These are phyloP conservation scores for Calonectria multiphialidica DNA, from an alignment of 2,329 filamentous ascomycete genomes.

Conservation along the genomic window DNA sequence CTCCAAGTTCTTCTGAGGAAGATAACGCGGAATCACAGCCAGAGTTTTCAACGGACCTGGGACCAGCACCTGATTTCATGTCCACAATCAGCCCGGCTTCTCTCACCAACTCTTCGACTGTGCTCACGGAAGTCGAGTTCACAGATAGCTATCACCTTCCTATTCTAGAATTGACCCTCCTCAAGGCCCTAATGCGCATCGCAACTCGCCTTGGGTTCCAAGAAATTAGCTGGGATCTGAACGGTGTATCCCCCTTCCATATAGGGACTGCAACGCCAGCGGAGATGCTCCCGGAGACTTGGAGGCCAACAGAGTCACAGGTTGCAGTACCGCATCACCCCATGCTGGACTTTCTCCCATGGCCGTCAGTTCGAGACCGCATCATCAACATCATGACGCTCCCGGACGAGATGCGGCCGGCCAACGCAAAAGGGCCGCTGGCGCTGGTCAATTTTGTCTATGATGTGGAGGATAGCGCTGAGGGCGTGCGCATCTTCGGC, in stretches of 20 bases:
- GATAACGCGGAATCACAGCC: slow-evolving; percentile 13
- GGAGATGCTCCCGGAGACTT: slow-evolving; percentile 57
- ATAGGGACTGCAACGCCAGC: slow-evolving; percentile 44
- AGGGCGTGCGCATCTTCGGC: slow-evolving; percentile 64
- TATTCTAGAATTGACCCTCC: slow-evolving; percentile 60
- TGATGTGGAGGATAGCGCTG: slow-evolving; percentile 67
- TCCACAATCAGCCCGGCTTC: slow-evolving; percentile 36
- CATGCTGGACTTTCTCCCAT: slow-evolving; percentile 68
- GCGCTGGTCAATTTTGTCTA: slow-evolving; percentile 65
- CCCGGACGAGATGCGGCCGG: slow-evolving; percentile 61
- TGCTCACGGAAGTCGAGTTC: slow-evolving; percentile 43
- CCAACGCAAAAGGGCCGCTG: slow-evolving; percentile 58
- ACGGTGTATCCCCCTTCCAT: slow-evolving; percentile 61
- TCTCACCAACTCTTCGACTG: slow-evolving; percentile 31
- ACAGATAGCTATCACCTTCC: slow-evolving; percentile 63
- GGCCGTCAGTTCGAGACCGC: slow-evolving; percentile 66
- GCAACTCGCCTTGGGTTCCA: slow-evolving; percentile 58
- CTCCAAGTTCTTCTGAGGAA: slow-evolving; percentile 13
- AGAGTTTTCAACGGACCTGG: neutral
- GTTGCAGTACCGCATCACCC: slow-evolving; percentile 66
- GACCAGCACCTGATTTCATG: slow-evolving; percentile 26
- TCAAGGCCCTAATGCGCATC: slow-evolving; percentile 61
- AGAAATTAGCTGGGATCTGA: slow-evolving; percentile 58
- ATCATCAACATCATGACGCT: slow-evolving; percentile 64
- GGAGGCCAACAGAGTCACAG: slow-evolving; percentile 65